These are phyloP conservation scores for Roridomyces roridus DNA, from an alignment of 768 basidiomycete species.

Conservation along the genomic window DNA sequence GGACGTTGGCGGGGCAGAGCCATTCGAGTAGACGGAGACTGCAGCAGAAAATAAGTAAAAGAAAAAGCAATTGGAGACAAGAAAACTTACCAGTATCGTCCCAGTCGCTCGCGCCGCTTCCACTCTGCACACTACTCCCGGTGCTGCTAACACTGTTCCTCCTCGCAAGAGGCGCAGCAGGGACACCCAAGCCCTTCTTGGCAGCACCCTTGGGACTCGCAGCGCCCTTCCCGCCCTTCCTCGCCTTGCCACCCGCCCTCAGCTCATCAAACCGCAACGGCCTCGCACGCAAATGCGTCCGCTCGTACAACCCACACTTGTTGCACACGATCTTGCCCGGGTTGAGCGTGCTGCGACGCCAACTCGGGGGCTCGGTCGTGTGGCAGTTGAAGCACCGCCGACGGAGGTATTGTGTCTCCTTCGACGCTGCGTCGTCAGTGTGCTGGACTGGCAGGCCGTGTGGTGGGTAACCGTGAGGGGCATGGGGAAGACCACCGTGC, in stretches of 20 bases:
- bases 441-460: slow-evolving; percentile 77
- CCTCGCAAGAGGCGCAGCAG: slow-evolving; percentile 43
- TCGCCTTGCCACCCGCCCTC: slow-evolving; percentile 83
- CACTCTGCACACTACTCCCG: slow-evolving; percentile 56
- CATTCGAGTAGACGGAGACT: slow-evolving; percentile 63
- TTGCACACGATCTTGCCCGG: slow-evolving; percentile 95
- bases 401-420: slow-evolving; percentile 90
- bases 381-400: slow-evolving; percentile 91
- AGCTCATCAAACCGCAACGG: slow-evolving; percentile 89
- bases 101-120: slow-evolving; percentile 78
- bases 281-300: slow-evolving; percentile 83
- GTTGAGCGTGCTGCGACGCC: slow-evolving; percentile 88
- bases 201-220: slow-evolving; percentile 35
- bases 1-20: slow-evolving; percentile 66
- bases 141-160: slow-evolving; percentile 71
- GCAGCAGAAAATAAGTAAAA: slow-evolving; percentile 16
- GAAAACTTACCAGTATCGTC: slow-evolving; percentile 73
- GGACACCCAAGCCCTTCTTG: slow-evolving; percentile 21
- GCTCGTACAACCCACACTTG: slow-evolving; percentile 92
- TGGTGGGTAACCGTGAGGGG: slow-evolving; percentile 48
- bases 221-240: slow-evolving; percentile 55
- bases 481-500: no score
- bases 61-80: slow-evolving; percentile 27
- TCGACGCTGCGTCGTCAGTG: slow-evolving; percentile 89
- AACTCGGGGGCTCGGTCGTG: slow-evolving; percentile 88